These are phyloP conservation scores for Thielaviopsis cerberus DNA, from an alignment of 2,329 filamentous ascomycete species.

Conservation along the genomic window DNA sequence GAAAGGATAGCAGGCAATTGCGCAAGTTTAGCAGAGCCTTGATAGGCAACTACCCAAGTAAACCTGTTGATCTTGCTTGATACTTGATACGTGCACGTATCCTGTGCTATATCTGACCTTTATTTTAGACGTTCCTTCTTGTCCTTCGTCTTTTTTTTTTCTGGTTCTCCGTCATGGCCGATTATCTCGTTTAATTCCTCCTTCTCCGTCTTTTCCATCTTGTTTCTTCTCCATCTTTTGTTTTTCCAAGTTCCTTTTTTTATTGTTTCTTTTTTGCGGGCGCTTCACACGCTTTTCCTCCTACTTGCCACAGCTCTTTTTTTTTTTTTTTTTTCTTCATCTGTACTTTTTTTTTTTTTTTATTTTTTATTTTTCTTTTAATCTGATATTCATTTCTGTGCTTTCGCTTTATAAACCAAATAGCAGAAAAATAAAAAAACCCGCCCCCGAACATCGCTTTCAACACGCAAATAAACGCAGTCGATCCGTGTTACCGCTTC, in stretches of 20 bases:
- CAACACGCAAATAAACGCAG: too few relatives aligned
- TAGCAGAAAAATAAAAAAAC: too few relatives aligned
- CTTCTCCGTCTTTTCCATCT: background rate
- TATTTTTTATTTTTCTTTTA: conserved; percentile 1
- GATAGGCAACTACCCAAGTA: background rate
- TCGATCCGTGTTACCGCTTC: too few relatives aligned
- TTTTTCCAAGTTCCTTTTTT: background rate
- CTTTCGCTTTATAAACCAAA: too few relatives aligned
- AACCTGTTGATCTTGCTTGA: too few relatives aligned
- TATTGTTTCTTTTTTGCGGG: too few relatives aligned
- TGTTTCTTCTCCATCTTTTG: background rate
- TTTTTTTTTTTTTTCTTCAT: background rate
- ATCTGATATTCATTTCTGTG: background rate
- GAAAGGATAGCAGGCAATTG: background rate
- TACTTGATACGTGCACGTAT: too few relatives aligned
- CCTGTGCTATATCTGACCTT: too few relatives aligned
- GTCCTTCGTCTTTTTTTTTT: background rate
- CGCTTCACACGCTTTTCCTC: too few relatives aligned
- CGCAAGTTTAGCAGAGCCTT: background rate
- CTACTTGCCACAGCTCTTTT: too few relatives aligned
- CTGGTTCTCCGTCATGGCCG: background rate
- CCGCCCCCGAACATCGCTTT: too few relatives aligned
- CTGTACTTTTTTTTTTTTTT: background rate
- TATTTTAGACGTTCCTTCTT: background rate
- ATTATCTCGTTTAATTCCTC: background rate